phyloP scores from a whole-genome alignment of 805 yeast genomes.

The Ogataea parapolymorpha region DNA sequence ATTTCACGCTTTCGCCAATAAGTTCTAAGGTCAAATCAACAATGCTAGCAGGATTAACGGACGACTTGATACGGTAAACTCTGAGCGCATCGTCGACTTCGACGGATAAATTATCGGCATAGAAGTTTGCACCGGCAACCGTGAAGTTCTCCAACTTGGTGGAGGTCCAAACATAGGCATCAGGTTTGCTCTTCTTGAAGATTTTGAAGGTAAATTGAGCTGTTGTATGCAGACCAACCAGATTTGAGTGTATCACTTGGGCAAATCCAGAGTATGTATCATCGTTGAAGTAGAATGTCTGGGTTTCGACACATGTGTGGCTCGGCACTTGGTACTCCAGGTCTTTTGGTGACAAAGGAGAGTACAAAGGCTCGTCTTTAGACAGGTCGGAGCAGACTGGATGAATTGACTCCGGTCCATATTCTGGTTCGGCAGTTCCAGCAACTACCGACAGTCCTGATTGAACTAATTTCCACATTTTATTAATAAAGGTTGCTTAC shows the following conservation, averaged over 20 bases:
- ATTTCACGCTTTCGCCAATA: conserved; percentile 76
- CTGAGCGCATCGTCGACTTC: conserved; percentile 50
- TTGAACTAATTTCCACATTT: conserved; percentile 36
- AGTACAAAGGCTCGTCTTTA: conserved; percentile 53
- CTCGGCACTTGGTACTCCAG: conserved; percentile 71
- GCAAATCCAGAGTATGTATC: conserved; percentile 79
- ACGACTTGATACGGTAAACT: conserved; percentile 53
- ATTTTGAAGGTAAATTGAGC: conserved; percentile 93
- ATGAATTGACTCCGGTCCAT: conserved; percentile 88
- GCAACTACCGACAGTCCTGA: conserved; percentile 77
- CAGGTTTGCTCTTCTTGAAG: conserved; percentile 51
- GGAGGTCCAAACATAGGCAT: conserved; percentile 78
- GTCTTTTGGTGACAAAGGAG: conserved; percentile 61
- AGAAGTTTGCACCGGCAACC: conserved; percentile 66
- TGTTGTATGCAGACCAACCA: conserved; percentile 81
- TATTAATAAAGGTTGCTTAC: background rate
- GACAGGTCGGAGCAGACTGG: conserved; percentile 61
- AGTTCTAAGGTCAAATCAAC: conserved; percentile 66
- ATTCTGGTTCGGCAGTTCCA: conserved; percentile 96
- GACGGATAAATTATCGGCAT: conserved; percentile 69
- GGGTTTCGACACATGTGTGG: conserved; percentile 92
- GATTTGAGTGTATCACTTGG: conserved; percentile 90
- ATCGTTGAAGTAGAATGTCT: conserved; percentile 77
- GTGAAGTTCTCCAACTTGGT: conserved; percentile 80
- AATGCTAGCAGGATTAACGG: conserved; percentile 62